These are phyloP conservation scores for Citrus trifoliata DNA, from an alignment of 345 rosid genomes.

Conservation along the genomic window DNA sequence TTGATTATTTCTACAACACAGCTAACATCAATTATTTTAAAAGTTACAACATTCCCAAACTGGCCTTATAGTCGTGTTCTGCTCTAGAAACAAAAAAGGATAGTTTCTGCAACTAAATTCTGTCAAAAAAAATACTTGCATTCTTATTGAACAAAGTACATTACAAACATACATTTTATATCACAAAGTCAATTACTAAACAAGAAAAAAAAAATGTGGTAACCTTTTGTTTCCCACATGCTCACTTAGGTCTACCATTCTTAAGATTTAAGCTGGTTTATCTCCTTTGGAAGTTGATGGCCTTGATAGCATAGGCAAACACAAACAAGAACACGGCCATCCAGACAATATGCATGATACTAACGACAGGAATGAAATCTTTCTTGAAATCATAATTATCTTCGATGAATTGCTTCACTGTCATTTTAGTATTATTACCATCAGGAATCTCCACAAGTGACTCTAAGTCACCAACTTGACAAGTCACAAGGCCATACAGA, in stretches of 20 bases:
- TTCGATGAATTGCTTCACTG: constrained; percentile 45
- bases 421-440: not conserved
- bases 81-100: too few species aligned
- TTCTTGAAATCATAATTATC: constrained; percentile 43
- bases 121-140: too few species aligned
- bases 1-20: too few species aligned
- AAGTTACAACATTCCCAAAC: too few species aligned
- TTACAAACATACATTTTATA: too few species aligned
- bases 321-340: constrained; percentile 38
- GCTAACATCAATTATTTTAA: too few species aligned
- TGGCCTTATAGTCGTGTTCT: too few species aligned
- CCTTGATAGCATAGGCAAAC: constrained; percentile 60
- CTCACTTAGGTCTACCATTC: not conserved
- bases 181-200: not conserved
- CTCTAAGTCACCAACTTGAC: constrained; percentile 63
- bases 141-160: too few species aligned
- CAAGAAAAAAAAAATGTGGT: too few species aligned
- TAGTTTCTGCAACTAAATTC: too few species aligned
- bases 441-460: constrained; percentile 39
- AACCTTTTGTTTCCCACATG: too few species aligned
- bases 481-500: constrained; percentile 62
- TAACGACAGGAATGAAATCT: constrained; percentile 59
- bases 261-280: constrained; percentile 9
- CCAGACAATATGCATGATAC: constrained; percentile 51
- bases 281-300: constrained; percentile 63